phyloP scores from a whole-genome alignment of 495 filamentous ascomycete species.

The Stereocaulon alpinum region DNA sequence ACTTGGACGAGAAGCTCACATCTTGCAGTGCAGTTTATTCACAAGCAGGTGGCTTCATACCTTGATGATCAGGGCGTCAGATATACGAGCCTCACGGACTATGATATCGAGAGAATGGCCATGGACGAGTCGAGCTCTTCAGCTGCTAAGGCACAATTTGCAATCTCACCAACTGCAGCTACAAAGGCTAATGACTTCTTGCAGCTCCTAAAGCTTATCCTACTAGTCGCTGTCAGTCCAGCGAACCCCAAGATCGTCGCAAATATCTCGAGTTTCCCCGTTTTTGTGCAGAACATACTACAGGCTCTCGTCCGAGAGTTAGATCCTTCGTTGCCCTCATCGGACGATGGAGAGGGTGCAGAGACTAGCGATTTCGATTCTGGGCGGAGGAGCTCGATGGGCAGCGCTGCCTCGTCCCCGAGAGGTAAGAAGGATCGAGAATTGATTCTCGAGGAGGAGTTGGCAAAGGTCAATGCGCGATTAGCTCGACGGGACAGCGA shows the following conservation, averaged over 20 bases:
- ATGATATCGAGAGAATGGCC: conserved; percentile 12
- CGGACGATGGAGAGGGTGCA: conserved; percentile 6
- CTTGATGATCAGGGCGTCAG: conserved; percentile 5
- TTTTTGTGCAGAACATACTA: neutral
- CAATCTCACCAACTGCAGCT: neutral
- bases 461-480: conserved; percentile 41
- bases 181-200: conserved; percentile 32
- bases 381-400: neutral
- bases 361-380: conserved; percentile 1
- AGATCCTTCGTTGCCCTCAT: neutral
- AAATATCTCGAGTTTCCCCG: conserved; percentile 36
- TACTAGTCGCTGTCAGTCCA: conserved; percentile 52
- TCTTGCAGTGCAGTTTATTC: conserved; percentile 12
- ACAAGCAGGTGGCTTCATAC: conserved; percentile 8
- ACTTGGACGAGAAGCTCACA: neutral
- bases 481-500: conserved; percentile 42
- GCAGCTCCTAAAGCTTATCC: conserved; percentile 54
- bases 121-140: conserved; percentile 4
- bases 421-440: conserved; percentile 37
- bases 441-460: conserved; percentile 43
- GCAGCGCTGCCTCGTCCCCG: conserved; percentile 12
- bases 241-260: conserved; percentile 45
- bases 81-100: conserved; percentile 9
- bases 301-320: conserved; percentile 12
- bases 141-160: conserved; percentile 8